Base-by-base conservation (phyloP, 2,329 filamentous ascomycete genomes). In the Penicillium fuscoglaucum region DNA sequence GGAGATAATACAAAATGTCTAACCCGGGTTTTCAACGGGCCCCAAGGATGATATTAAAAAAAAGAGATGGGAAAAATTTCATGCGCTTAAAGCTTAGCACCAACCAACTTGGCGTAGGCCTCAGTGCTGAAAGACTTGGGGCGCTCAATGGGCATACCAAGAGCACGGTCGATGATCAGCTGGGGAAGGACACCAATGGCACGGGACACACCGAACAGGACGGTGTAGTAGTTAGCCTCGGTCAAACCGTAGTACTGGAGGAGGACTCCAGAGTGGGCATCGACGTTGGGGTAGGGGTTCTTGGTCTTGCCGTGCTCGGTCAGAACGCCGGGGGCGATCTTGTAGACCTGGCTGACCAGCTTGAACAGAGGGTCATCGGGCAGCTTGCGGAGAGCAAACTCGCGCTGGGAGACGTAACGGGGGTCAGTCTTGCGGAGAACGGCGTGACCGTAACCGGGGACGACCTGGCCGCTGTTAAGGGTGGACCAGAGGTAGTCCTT, bases 251-350 rank as follows among this genome's bases (percentile, higher is more conserved):
- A 99, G 89, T 99, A 95, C 85, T 99, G 95, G 71, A 99, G 91
- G 68, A 99, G 91, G 68, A 99, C 95, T 85, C 95, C 95, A 33
- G 93, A 97, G 90, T 98, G 95, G 74, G 93, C 93, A 76, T 98
- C 93, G 74, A 98, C 93, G 84, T 98, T 98, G 80, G 95, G 95
- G 87, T 86, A 98, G 68, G 93, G 93, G 90, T 98, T 97, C 90
- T 98, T 98, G 85, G 93, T 98, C 91, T 99, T 99, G 83, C 95
- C 95, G 84, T 99, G 95, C 88, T 99, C 92, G 68, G 95, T 99
- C 78, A 99, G 85, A 72, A 99, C 95, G 74, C 89, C 90, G 66
- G 95, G 95, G 66, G 95, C 95, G 73, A 99, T 98, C 91, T 99
- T 99, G 90, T 98, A 99, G 71, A 99, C 95, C 84, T 99, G 95